Base-by-base conservation (phyloP, 208 protist species). In the Wallacemonas collosoma region DNA sequence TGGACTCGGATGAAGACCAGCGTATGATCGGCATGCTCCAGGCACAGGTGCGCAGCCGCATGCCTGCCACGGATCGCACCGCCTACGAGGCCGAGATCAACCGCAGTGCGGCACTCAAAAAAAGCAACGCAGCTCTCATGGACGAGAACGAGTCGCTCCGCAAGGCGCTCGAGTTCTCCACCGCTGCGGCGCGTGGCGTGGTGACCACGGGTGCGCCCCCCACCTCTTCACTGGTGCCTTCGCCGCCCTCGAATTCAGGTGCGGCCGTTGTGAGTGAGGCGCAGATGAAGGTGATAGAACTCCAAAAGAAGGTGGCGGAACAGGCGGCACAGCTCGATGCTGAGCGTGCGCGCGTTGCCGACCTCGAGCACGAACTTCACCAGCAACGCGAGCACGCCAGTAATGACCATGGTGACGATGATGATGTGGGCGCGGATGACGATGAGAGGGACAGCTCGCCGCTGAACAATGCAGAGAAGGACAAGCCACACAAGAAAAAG, bases 61-160 rank as follows among this genome's bases (percentile, higher is more conserved):
- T 87, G 78, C 72, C 79, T 3, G 71, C 71, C 3, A 56, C 51
- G 3, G 72, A 75, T 53, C 77, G 79, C 64, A 74, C 63, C 0
- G 75, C 78, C 2, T 84, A 84, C 68, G 80, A 83, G 41, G 79
- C 79, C 4, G 82, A 80, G 57, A 72, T 87, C 57, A 74, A 65
- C 51, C 75, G 72, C 60, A 65, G 57, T 17, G 71, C 65, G 7
- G 76, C 74, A 12, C 62, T 87, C 9, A 72, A 76, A 57, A 83
- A 83, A 57, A 82, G 78, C 67, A 68, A 79, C 36, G 78, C 74
- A 50, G 68, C 68, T 1, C 75, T 83, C 2, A 53, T 79, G 65
- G 53, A 73, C 41, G 82, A 87, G 67, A 81, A 83, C 11, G 68
- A 73, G 45, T 26, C 58, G 8, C 56, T 73, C n/a, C 64, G 64